Evolutionary conservation across 306 rosid genomes (phyloP).

Genomic region (Corylus heterophylla): DNA sequence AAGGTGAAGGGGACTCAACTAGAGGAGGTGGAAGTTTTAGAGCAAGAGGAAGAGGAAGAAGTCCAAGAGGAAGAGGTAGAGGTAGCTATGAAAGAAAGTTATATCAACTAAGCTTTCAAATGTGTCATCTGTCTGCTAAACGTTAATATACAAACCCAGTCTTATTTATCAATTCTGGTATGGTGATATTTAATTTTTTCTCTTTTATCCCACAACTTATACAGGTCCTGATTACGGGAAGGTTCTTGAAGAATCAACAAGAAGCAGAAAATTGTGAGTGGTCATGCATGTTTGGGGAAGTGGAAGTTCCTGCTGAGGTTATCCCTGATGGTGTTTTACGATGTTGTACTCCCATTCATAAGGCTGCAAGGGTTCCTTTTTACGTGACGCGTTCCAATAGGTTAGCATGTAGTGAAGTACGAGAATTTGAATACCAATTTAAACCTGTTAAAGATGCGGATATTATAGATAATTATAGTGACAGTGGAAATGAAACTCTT

Average conservation of each 20-base stretch:
- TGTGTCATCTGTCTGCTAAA: slow-evolving; percentile 14
- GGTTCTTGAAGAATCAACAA: slow-evolving; percentile 56
- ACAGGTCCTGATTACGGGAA: slow-evolving; percentile 79
- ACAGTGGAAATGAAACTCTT: slow-evolving; percentile 35
- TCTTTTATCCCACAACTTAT: slow-evolving; percentile 12
- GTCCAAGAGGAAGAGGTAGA: too few species aligned
- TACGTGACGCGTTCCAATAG: slow-evolving; percentile 88
- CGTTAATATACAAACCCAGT: background rate
- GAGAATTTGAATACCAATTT: slow-evolving; percentile 72
- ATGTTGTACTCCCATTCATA: slow-evolving; percentile 76
- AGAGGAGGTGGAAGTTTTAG: too few species aligned
- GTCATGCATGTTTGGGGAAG: slow-evolving; percentile 94
- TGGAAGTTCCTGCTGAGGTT: slow-evolving; percentile 79
- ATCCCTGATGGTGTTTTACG: slow-evolving; percentile 65
- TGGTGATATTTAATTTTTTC: background rate
- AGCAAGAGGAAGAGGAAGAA: too few species aligned
- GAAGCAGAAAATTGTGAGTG: slow-evolving; percentile 59
- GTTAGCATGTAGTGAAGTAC: slow-evolving; percentile 86
- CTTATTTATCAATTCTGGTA: slow-evolving; percentile 21
- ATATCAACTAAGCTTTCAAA: background rate
- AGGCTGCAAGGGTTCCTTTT: slow-evolving; percentile 77
- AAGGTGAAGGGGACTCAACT: too few species aligned
- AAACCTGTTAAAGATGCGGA: slow-evolving; percentile 38
- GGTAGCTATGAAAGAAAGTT: too few species aligned
- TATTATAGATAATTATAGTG: slow-evolving; percentile 28